Base-by-base conservation (phyloP, 2,329 filamentous ascomycete genomes). In the Claviceps humidiphila region DNA sequence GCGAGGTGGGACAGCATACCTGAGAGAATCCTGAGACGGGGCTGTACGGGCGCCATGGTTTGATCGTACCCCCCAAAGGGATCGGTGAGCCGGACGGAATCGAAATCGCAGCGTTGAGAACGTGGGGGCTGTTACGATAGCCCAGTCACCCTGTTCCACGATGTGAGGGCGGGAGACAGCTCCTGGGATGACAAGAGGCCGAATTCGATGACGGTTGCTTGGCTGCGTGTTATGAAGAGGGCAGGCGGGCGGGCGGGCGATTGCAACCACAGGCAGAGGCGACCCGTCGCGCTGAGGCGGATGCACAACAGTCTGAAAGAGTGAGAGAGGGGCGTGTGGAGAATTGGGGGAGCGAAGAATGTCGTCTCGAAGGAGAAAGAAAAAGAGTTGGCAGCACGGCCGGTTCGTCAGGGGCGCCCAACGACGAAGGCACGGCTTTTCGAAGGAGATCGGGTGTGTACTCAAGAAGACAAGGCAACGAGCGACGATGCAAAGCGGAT, bases 21-120 rank as follows among this genome's bases (percentile, higher is more conserved):
- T 75, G 76, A 78, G 65, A 80, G 72, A 68, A 78, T 73, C 71
- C 74, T 79, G 68, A 76, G 73, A 69, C 76, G 76, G 68, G 77
- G 76, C 67, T 76, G 71, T 66, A 73, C 70, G 67, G 77, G 76
- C 69, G 76, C 76, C 77, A 80, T 80, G 67, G 67, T 74, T 66
- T 66, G 39, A 63, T 59, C 56, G 54, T 58, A 57, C 58, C 57
- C 60, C 58, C 64, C 58, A 58, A 67, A 60, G 55, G 54, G 65
- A 64, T 61, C 64, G 65, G 64, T 56, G 61, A 63, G 60, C 58
- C 61, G 57, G 62, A 56, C 59, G 58, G 65, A 61, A 62, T 61
- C 57, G 60, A 62, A 60, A 57, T 57, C 59, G 57, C 57, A 61
- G 59, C 59, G 60, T 51, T 43, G 44, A 34, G 52, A 53, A 51